Base-by-base conservation (phyloP, 1,139 yeast genomes). In the Pichia sp. region DNA sequence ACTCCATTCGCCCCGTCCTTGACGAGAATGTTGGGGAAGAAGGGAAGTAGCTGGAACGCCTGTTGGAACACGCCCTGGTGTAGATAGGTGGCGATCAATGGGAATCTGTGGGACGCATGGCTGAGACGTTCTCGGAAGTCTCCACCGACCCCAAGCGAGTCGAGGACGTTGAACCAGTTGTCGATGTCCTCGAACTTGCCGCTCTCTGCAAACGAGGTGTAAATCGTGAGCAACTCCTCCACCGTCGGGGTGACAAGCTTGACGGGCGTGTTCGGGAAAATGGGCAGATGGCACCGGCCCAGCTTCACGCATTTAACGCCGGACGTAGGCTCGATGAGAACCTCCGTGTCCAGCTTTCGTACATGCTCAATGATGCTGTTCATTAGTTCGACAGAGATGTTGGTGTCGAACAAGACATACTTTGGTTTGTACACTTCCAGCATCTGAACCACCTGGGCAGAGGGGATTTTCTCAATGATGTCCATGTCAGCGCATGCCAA, bases 401-500 rank as follows among this genome's bases (percentile, higher is more conserved):
- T 90, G 47, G 90, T 86, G 65, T 90, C 97, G 47, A 85, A 65
- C 3, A 86, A 75, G 3, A 87, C 76, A 45, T 74, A 69, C 8
- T 68, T 61, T 0, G 88, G 84, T 1, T 65, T 53, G 3, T 71
- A 62, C 15, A 63, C 45, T 0, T 56, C 56, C 2, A 82, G 62
- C 61, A 73, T 72, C 0, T 67, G 49, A 3, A 66, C 59, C 2
- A 86, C 74, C 58, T 77, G 78, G 0, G 68, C 67, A 0, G 70
- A 56, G 31, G 80, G 73, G 54, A 82, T 62, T 31, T 76, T 72
- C 61, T 87, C 89, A 16, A 85, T 73, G 11, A 86, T 80, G 11
- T 74, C 74, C 97, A 90, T 90, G 65, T 88, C 96, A 4, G 96
- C 93, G 66, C 90, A 84, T 0, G 96, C 96, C 16, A 87, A 74